Evolutionary conservation across 1,284 basidiomycete species (phyloP), one percentile per base, ranked within the genome.

Genomic region (Ceratobasidium sp.): DNA sequence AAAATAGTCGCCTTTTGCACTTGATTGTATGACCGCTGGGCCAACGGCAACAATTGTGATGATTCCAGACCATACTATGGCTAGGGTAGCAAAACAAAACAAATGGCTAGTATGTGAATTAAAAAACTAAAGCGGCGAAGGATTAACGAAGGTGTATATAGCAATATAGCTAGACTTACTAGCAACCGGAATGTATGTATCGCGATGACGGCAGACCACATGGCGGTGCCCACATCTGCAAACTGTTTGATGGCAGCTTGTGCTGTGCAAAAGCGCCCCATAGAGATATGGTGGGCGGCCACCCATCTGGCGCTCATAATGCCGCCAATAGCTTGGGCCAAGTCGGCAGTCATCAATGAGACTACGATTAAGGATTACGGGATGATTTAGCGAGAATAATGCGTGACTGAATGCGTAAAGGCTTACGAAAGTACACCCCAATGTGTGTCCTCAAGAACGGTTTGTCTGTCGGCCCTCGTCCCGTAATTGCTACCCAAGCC

Each of bases 161-260:
- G 26, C 45, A 33, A 15, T 20, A 47, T 47, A 37, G 42, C 49
- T 42, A 35, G 13, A 76, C 58, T 26, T 56, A 54, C 61, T 54
- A 33, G 39, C 42, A 77, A 28, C 26, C 64, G 39, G 67, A 78
- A 64, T 17, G 58, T 63, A 35, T 74, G 39, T 42, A 60, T 66
- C 39, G 64, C 35, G 28, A 66, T 60, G 80, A 86, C 86, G 11
- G 86, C 80, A 35, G 85, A 86, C 15, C 83, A 83, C 77, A 86
- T 83, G 0, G 85, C 85, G 1, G 84, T 84, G 20, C 82, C 82
- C 37, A 85, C 83, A 75, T 86, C 85, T 1, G 86, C 85, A 1
- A 86, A 76, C 69, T 85, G 82, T 77, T 85, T 83, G 11, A 86
- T 80, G 26, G 84, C 80, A 11, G 85, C 85, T 84, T 85, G 84